phyloP scores from a whole-genome alignment of 2,329 filamentous ascomycete species.

The Fusarium liriodendri region DNA sequence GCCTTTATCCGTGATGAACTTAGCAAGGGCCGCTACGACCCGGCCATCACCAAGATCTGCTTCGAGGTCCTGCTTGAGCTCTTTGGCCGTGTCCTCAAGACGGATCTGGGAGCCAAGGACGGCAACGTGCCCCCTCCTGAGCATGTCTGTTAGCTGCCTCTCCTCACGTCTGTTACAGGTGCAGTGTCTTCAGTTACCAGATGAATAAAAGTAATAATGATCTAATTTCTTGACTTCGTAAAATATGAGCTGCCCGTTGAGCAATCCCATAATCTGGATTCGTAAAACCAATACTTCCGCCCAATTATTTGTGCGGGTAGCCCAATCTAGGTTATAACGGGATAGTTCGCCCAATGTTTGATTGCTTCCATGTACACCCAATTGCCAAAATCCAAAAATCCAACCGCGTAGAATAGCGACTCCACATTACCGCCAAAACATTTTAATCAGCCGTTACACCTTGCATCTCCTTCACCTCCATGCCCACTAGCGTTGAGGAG shows the following conservation, averaged over 20 bases:
- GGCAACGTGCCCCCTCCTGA: slow-evolving; percentile 72
- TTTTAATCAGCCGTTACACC: slow-evolving; percentile 22
- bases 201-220: slow-evolving; percentile 38
- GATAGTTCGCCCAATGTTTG: slow-evolving; percentile 15
- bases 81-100: slow-evolving; percentile 81
- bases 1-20: slow-evolving; percentile 94
- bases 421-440: slow-evolving; percentile 19
- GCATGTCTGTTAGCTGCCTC: slow-evolving; percentile 71
- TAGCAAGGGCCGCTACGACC: slow-evolving; percentile 93
- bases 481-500: slow-evolving; percentile 42
- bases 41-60: slow-evolving; percentile 85
- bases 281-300: slow-evolving; percentile 34
- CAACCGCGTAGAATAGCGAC: slow-evolving; percentile 11
- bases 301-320: slow-evolving; percentile 23
- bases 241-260: slow-evolving; percentile 31
- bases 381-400: slow-evolving; percentile 28
- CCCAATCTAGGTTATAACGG: slow-evolving; percentile 33
- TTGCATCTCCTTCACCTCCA: slow-evolving; percentile 30
- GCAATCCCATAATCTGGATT: slow-evolving; percentile 25
- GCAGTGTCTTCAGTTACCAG: not conserved
- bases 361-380: slow-evolving; percentile 25
- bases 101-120: slow-evolving; percentile 78
- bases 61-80: slow-evolving; percentile 91
- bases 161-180: not conserved
- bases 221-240: slow-evolving; percentile 45